A percentile compares a stretch with the other conserved stretches of the same genome.
phyloP scores from a whole-genome alignment of 768 basidiomycete species.

The Macrolepiota albuminosa region DNA sequence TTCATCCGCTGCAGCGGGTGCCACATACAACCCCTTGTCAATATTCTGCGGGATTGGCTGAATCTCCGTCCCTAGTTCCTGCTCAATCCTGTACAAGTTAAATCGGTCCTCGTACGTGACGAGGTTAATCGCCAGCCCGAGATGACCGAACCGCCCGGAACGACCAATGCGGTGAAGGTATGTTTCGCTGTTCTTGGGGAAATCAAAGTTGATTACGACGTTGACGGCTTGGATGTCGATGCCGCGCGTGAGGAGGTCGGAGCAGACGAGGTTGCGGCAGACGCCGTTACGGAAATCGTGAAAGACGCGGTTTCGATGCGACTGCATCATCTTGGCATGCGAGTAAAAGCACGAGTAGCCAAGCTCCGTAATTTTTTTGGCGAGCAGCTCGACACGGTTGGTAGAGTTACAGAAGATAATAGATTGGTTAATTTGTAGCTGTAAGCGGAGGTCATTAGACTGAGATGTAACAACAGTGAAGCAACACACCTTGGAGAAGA shows the following conservation, averaged over 20 bases:
- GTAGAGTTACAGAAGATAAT: slow-evolving; percentile 99
- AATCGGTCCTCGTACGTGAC: slow-evolving; percentile 98
- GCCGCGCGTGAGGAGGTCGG: slow-evolving; percentile 95
- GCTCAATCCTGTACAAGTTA: slow-evolving; percentile 96
- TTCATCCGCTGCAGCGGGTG: slow-evolving; percentile 55
- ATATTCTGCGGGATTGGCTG: slow-evolving; percentile 90
- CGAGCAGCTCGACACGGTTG: slow-evolving; percentile 97
- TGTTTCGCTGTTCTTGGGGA: slow-evolving; percentile 98
- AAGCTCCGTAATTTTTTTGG: slow-evolving; percentile 98
- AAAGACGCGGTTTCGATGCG: slow-evolving; percentile 98
- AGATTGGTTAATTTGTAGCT: slow-evolving; percentile 99
- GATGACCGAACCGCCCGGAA: slow-evolving; percentile 94
- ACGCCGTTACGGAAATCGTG: slow-evolving; percentile 99
- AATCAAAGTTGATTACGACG: slow-evolving; percentile 99
- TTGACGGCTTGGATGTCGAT: slow-evolving; percentile 99
- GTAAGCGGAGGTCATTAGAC: slow-evolving; percentile 10
- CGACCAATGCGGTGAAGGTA: slow-evolving; percentile 99
- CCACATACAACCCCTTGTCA: slow-evolving; percentile 90
- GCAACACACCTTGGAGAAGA: slow-evolving; percentile 86
- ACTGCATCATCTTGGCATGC: slow-evolving; percentile 98
- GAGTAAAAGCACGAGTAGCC: slow-evolving; percentile 99
- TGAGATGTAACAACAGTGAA: not conserved
- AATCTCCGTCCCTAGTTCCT: slow-evolving; percentile 98
- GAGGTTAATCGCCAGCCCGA: slow-evolving; percentile 95
- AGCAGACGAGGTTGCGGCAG: slow-evolving; percentile 97